Conservation (phyloP, 805 yeast genomes). For the Helenozyma rhizophorensis region DNA sequence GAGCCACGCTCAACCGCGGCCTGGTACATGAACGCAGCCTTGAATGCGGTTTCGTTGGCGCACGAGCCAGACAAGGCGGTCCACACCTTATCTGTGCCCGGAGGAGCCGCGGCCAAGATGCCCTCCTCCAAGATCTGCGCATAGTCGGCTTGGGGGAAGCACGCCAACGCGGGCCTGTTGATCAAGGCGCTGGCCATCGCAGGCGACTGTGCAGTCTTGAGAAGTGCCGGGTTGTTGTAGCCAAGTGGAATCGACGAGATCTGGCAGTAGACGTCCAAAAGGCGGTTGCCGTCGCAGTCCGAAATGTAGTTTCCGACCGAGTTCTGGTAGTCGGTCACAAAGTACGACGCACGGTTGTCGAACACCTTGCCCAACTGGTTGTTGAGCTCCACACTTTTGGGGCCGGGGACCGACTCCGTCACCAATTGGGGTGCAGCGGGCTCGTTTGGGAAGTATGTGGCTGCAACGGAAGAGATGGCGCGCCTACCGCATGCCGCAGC, state of each 20-base stretch:
- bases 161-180: conserved; percentile 43
- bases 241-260: conserved; percentile 42
- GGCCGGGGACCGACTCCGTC: conserved; percentile 37
- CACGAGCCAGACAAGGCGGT: conserved; percentile 65
- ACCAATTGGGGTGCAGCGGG: conserved; percentile 28
- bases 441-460: conserved; percentile 33
- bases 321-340: conserved; percentile 36
- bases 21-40: conserved; percentile 66
- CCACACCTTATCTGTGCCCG: conserved; percentile 57
- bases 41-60: conserved; percentile 68
- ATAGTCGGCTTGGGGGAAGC: conserved; percentile 63
- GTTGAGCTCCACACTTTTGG: conserved; percentile 26
- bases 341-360: conserved; percentile 40
- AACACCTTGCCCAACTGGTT: conserved; percentile 33
- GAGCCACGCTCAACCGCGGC: conserved; percentile 51
- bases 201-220: conserved; percentile 33
- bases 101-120: conserved; percentile 60
- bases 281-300: conserved; percentile 39
- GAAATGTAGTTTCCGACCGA: conserved; percentile 39
- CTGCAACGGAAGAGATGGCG: conserved; percentile 17
- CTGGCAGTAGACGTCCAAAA: conserved; percentile 40
- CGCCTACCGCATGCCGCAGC: conserved; percentile 4
- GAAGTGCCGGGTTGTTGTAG: conserved; percentile 39
- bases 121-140: conserved; percentile 44
- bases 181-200: conserved; percentile 40